These are phyloP conservation scores for Puya raimondii DNA, from an alignment of 176 grass and related monocot species.

Conservation along the genomic window DNA sequence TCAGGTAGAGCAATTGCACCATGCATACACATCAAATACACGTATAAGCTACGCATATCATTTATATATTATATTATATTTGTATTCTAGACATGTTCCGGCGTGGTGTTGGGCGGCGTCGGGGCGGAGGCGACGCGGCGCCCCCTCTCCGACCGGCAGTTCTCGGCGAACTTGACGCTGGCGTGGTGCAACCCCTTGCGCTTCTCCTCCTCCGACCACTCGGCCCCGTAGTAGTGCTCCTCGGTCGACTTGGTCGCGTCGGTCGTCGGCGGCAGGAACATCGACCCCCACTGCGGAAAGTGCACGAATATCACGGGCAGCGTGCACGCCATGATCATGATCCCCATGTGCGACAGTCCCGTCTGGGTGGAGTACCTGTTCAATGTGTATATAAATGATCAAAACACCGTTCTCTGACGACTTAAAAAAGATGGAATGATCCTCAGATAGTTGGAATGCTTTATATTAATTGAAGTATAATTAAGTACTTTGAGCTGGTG, in stretches of 20 bases:
- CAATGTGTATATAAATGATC: too few species aligned
- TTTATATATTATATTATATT: background rate
- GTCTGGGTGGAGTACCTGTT: slow-evolving; percentile 31
- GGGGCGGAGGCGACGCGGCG: slow-evolving; percentile 24
- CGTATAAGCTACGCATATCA: background rate
- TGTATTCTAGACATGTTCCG: slow-evolving; percentile 31
- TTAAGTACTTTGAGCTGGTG: slow-evolving; percentile 23
- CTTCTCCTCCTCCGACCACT: slow-evolving; percentile 64
- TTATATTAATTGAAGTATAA: too few species aligned
- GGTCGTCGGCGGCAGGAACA: slow-evolving; percentile 49
- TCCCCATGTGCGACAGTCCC: slow-evolving; percentile 61
- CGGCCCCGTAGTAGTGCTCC: slow-evolving; percentile 45
- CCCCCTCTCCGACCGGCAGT: slow-evolving; percentile 58
- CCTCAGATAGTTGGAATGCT: too few species aligned
- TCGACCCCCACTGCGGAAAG: slow-evolving; percentile 93
- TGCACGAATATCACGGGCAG: slow-evolving; percentile 42
- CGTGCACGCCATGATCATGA: slow-evolving; percentile 92
- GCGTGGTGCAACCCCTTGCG: slow-evolving; percentile 24
- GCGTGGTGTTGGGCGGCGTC: slow-evolving; percentile 32
- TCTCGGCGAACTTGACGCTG: slow-evolving; percentile 64
- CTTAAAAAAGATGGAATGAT: too few species aligned
- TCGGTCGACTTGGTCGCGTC: slow-evolving; percentile 25
- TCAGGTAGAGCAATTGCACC: background rate
- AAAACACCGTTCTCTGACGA: too few species aligned
- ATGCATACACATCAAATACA: background rate